Base-by-base conservation (phyloP, 768 basidiomycete genomes). In the Tubosaeta brunneosetosa region DNA sequence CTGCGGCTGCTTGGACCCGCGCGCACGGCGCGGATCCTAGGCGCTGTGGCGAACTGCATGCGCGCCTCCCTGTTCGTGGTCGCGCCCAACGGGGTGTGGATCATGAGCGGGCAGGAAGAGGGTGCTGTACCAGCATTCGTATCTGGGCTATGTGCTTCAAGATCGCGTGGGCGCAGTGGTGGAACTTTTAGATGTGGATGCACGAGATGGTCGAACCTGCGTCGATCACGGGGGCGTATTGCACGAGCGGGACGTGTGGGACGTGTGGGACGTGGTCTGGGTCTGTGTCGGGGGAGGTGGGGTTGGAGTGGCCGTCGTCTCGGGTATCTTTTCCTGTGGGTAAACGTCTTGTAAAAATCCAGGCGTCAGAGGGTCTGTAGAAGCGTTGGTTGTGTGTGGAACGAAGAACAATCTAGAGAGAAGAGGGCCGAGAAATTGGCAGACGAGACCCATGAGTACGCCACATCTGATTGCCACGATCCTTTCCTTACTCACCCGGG, bases 111-210 rank as follows among this genome's bases (percentile, higher is more conserved):
- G 7, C 80, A 84, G 58, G 94, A 98, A 72, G 47, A 83, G 88
- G 67, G 82, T 84, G 55, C 69, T 97, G 56, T 98, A 98, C 71
- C 97, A 98, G 73, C 95, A 99, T 64, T 98, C 95, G 50, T 97
- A 97, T 72, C 79, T 98, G 51, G 97, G 94, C 6, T 99, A 94
- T 71, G 97, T 95, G 12, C 76, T 97, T 97, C 29, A 97, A 93
- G 92, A 77, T 80, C 25, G 94, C 92, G 25, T 70, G 95, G 56
- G 77, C 75, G 74, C 93, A 94, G 74, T 93, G 85, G 78, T 95
- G 79, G 82, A 98, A 97, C 66, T 97, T 98, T 85, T 98, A 99
- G 31, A 98, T 80, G 77, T 99, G 97, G 63, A 98, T 94, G 16
- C 97, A 83, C 0, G 94, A 97, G 17, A 95, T 97, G 0, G 94